phyloP scores from a whole-genome alignment of 495 filamentous ascomycete genomes.

The Aspergillus bertholletiae region DNA sequence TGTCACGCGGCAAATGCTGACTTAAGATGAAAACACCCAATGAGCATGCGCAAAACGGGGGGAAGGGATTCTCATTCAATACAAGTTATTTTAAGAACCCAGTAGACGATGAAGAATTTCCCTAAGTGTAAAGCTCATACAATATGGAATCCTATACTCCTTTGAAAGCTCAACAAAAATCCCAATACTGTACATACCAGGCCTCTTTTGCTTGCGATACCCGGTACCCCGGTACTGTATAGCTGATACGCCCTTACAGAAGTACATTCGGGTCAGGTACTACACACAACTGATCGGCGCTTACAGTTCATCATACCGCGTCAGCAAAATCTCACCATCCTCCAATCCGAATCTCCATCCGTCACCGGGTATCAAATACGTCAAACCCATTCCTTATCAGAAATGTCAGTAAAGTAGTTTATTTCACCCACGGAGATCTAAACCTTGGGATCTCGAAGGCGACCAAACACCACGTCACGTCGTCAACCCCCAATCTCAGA shows the following conservation, averaged over 20 bases:
- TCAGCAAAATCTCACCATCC: background rate
- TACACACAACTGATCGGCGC: background rate
- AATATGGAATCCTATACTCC: background rate
- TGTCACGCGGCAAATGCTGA: background rate
- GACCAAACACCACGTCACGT: background rate
- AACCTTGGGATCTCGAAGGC: background rate
- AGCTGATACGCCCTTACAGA: background rate
- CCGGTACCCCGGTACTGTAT: background rate
- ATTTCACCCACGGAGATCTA: background rate
- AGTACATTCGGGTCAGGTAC: background rate
- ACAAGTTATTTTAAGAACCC: no score
- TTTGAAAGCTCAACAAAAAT: background rate
- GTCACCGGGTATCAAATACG: background rate
- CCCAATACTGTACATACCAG: background rate
- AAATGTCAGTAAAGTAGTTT: no score
- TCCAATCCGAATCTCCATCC: background rate
- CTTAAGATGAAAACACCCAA: no score
- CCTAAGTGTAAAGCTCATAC: background rate
- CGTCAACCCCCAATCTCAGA: background rate
- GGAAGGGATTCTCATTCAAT: background rate
- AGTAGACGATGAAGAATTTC: no score
- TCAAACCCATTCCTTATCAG: no score
- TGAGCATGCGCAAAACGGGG: no score
- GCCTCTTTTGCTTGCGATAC: background rate
- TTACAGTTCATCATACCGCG: background rate